Base-by-base conservation (phyloP, 495 filamentous ascomycete species). In the Tuber melanosporum region DNA sequence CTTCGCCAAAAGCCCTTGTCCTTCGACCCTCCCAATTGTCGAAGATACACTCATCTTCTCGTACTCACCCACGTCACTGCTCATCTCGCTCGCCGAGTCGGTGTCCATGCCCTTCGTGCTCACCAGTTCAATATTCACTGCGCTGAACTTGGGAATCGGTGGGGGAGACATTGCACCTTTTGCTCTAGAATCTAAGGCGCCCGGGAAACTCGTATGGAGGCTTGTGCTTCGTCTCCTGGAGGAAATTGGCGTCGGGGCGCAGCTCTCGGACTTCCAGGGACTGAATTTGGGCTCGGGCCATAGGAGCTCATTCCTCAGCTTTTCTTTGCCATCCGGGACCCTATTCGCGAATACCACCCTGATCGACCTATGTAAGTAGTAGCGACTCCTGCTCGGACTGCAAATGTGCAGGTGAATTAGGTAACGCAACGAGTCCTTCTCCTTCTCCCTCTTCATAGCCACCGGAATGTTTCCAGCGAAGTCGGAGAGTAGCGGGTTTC, bases 261-360 rank as follows among this genome's bases (percentile, higher is more conserved):
- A 89, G 47, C 85, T 85, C 32, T 86, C 87, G 0, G 93, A 88
- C 84, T 93, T 97, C 85, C 97, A 99, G 19, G 91, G 87, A 76
- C 90, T 92, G 82, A 92, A 99, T 49, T 91, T 89, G 69, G 95
- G 95, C 75, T 97, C 93, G 0, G 96, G 94, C 72, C 92, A 86
- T 73, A 96, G 92, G 44, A 95, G 92, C 83, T 99, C 95, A 82
- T 96, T 98, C 12, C 91, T 90, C 62, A 99, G 87, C 75, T 90
- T 93, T 85, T 98, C 95, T 83, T 98, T 98, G 43, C 94, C 95
- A 82, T 99, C 95, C 0, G 96, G 95, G 4, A 98, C 96, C 43
- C 95, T 90, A 84, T 99, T 99, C 73, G 95, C 95, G 84, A 99
- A 99, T 3, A 99, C 95, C 70, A 99, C 93, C 45, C 95, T 90